A percentile compares a stretch with the other conserved stretches of the same genome.
These are phyloP conservation scores for Quercus variabilis DNA, from an alignment of 306 rosid genomes.

Conservation along the genomic window DNA sequence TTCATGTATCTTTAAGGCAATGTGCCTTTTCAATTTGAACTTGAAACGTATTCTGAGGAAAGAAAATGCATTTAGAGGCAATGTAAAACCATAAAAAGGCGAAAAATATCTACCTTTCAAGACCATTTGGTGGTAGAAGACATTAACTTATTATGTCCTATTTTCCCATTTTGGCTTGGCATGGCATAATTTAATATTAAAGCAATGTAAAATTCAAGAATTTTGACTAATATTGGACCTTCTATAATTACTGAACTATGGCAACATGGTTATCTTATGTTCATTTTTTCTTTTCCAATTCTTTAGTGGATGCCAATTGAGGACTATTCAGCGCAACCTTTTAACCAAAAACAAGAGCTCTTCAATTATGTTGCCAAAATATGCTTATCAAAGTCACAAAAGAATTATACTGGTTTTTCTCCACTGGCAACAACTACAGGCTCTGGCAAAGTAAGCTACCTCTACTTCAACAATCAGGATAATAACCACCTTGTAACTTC, in stretches of 20 bases:
- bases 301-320: constrained; percentile 77
- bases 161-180: neutral
- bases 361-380: constrained; percentile 52
- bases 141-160: neutral
- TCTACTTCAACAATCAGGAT: constrained; percentile 49
- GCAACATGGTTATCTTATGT: neutral
- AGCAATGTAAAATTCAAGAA: neutral
- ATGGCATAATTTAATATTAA: neutral
- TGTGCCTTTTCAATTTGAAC: too few relatives aligned
- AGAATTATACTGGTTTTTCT: constrained; percentile 52
- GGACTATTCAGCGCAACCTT: constrained; percentile 73
- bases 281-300: neutral
- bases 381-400: constrained; percentile 42
- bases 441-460: constrained; percentile 35
- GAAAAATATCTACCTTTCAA: neutral
- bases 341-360: constrained; percentile 29
- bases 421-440: constrained; percentile 31
- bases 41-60: too few relatives aligned
- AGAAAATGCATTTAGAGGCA: too few relatives aligned
- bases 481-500: constrained; percentile 7
- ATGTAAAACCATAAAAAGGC: neutral
- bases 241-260: neutral
- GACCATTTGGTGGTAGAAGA: neutral
- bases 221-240: neutral
- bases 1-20: too few relatives aligned